A percentile compares a stretch with the other conserved stretches of the same genome.
Evolutionary conservation across 805 yeast species (phyloP).

Genomic region (Starmerella bombicola): DNA sequence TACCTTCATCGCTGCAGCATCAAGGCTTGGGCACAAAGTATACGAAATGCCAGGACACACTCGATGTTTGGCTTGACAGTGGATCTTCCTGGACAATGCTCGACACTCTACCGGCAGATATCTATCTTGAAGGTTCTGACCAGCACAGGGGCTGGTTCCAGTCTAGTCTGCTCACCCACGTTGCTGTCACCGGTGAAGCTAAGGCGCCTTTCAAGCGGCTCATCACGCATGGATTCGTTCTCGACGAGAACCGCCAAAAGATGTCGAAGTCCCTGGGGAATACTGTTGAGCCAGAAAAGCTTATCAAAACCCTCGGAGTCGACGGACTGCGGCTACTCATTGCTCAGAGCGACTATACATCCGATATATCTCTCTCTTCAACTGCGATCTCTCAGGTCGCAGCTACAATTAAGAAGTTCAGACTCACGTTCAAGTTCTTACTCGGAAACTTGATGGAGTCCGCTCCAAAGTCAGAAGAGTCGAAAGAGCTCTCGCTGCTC

Average conservation of each 20-base stretch:
- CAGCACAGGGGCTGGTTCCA: conserved; percentile 99
- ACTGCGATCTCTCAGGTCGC: conserved; percentile 62
- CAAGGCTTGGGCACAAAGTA: conserved; percentile 35
- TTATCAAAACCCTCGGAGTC: conserved; percentile 58
- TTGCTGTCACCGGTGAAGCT: conserved; percentile 35
- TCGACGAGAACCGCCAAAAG: conserved; percentile 74
- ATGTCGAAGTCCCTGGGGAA: conserved; percentile 94
- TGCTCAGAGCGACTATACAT: conserved; percentile 76
- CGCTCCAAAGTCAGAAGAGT: conserved; percentile 5
- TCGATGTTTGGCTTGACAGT: conserved; percentile 99
- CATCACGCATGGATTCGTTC: conserved; percentile 85
- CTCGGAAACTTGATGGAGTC: conserved; percentile 59
- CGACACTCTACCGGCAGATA: conserved; percentile 37
- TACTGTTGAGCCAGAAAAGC: conserved; percentile 52
- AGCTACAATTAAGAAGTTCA: conserved; percentile 65
- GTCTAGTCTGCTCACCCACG: conserved; percentile 71
- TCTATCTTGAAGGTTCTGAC: conserved; percentile 94
- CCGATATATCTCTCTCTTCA: conserved; percentile 65
- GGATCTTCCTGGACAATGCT: conserved; percentile 82
- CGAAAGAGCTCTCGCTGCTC: conserved; percentile 16
- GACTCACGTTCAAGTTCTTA: conserved; percentile 69
- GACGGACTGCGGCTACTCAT: conserved; percentile 88
- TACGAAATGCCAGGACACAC: conserved; percentile 69
- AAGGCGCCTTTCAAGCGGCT: conserved; percentile 59
- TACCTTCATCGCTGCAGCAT: conserved; percentile 40